Conservation (phyloP, 208 protist species). For the Tritrichomonas foetus region DNA sequence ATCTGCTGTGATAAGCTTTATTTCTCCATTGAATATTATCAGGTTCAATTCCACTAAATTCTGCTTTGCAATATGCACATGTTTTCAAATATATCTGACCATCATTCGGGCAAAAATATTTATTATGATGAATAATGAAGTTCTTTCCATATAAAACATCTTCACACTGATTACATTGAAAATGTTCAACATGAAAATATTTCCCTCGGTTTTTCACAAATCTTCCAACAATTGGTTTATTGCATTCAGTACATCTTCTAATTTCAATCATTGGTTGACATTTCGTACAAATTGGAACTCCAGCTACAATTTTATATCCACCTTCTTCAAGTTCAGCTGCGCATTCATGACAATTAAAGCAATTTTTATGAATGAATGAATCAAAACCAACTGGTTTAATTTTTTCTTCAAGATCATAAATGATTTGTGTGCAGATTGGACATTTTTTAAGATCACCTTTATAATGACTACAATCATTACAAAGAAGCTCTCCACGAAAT, state of each 20-base stretch:
- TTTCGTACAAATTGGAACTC: not conserved
- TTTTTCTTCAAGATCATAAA: not conserved
- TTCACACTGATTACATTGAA: not conserved
- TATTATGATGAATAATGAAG: not conserved
- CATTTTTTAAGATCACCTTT: not conserved
- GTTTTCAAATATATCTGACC: not conserved
- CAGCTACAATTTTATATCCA: not conserved
- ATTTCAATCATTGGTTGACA: not conserved
- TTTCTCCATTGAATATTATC: not conserved
- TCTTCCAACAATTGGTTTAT: not conserved
- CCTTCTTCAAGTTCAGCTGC: not conserved
- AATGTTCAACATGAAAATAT: slow-evolving; percentile 9
- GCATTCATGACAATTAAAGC: slow-evolving; percentile 6
- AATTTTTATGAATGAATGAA: not conserved
- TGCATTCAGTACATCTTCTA: not conserved
- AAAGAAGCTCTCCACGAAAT: not conserved
- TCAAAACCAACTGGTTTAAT: not conserved
- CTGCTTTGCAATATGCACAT: not conserved
- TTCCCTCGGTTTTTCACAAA: not conserved
- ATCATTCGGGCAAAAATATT: not conserved
- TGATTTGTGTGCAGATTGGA: not conserved
- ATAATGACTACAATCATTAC: not conserved
- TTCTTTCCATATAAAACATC: not conserved
- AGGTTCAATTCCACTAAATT: not conserved
- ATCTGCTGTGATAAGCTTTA: not conserved